Conservation (phyloP, 73 alveolate species). For the Stentor roeselii region DNA sequence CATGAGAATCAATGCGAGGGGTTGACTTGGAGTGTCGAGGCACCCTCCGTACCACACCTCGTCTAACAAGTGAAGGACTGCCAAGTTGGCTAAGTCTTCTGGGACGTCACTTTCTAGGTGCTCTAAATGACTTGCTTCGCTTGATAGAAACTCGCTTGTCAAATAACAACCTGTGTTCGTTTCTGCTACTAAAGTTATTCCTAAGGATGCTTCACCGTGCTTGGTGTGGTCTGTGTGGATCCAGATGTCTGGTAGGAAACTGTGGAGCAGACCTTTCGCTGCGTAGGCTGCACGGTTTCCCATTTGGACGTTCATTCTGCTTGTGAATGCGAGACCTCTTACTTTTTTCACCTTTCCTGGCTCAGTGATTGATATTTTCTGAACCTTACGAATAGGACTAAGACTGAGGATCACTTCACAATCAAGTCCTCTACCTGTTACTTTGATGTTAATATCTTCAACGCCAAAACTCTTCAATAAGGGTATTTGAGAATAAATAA, state of each 20-base stretch:
- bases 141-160: slow-evolving; percentile 66
- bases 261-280: slow-evolving; percentile 88
- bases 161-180: slow-evolving; percentile 76
- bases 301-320: slow-evolving; percentile 26
- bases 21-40: slow-evolving; percentile 61
- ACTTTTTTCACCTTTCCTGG: slow-evolving; percentile 86
- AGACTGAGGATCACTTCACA: slow-evolving; percentile 63
- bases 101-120: slow-evolving; percentile 57
- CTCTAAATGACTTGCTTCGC: slow-evolving; percentile 42
- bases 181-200: slow-evolving; percentile 82
- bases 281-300: slow-evolving; percentile 38
- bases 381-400: slow-evolving; percentile 64
- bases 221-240: slow-evolving; percentile 88
- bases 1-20: slow-evolving; percentile 71
- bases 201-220: slow-evolving; percentile 78
- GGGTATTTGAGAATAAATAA: slow-evolving; percentile 36
- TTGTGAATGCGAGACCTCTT: slow-evolving; percentile 83
- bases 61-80: slow-evolving; percentile 71
- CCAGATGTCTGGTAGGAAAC: slow-evolving; percentile 98
- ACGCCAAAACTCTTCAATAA: slow-evolving; percentile 69
- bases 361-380: slow-evolving; percentile 63
- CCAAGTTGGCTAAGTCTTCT: slow-evolving; percentile 72
- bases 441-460: slow-evolving; percentile 73
- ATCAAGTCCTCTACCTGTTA: slow-evolving; percentile 77
- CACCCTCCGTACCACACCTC: slow-evolving; percentile 75